phyloP scores from a whole-genome alignment of 169 alveolate genomes.

The Plasmodium berghei region DNA sequence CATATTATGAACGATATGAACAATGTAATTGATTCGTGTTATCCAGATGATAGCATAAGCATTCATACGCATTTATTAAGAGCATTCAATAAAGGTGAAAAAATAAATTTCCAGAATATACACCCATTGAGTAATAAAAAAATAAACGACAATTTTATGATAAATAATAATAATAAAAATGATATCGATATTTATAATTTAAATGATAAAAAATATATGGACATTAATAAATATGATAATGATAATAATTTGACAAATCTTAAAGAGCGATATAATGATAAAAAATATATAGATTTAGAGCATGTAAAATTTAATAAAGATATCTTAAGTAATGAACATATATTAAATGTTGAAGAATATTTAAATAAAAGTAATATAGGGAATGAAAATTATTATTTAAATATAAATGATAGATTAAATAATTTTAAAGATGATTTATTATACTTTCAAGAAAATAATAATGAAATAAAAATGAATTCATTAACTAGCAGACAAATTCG shows the following conservation, averaged over 20 bases:
- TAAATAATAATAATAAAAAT: neutral
- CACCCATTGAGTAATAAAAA: neutral
- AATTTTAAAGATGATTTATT: conserved; percentile 20
- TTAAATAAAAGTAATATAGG: conserved; percentile 8
- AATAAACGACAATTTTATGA: neutral
- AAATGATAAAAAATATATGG: neutral
- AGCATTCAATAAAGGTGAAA: neutral
- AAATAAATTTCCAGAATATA: neutral
- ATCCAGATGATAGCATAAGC: neutral
- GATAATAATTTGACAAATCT: neutral
- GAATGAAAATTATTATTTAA: conserved; percentile 27
- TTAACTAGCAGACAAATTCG: neutral
- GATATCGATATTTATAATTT: neutral
- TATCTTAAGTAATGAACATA: neutral
- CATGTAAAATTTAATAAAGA: neutral
- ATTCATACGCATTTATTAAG: neutral
- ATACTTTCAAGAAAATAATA: neutral
- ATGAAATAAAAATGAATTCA: conserved; percentile 17
- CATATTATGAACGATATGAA: neutral
- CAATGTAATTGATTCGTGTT: neutral
- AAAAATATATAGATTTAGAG: conserved; percentile 5
- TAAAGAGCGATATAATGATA: neutral
- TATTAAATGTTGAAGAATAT: conserved; percentile 13
- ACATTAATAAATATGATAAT: no score
- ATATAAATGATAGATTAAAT: conserved; percentile 18